Evolutionary conservation across 208 protist genomes (phyloP), one percentile per base, ranked within the genome.

Genomic region (Tritrichomonas musculus): DNA sequence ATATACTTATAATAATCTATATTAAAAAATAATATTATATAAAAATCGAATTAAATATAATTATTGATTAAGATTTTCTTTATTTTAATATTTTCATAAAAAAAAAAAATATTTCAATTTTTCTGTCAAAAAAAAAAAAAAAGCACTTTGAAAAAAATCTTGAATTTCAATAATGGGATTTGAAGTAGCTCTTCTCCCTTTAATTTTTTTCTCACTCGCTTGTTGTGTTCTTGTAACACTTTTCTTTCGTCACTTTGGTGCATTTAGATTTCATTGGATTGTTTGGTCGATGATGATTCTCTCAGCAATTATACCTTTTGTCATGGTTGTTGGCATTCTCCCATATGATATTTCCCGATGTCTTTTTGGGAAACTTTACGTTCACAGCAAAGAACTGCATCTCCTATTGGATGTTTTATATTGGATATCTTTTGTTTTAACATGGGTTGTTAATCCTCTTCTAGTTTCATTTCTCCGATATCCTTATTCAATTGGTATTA

Each of bases 371-470:
- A 53, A 84, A 1, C 4, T 11, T 47, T 0, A 49, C 25, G 14
- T 27, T 0, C 3, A 49, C 1, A 13, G 1, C 2, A 53, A 33
- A 27, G 5, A n/a, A 1, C 17, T 84, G 1, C 3, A n/a, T 17
- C 4, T 53, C 8, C 53, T 44, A 5, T 25, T 84, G 0, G 22
- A 84, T 33, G 36, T 84, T 25, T n/a, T 84, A 13, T 84, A 84
- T 84, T 84, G 73, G 73, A 53, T 84, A n/a, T 84, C 73, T 39
- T 84, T 84, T 44, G 44, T 84, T n/a, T 53, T 84, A 25, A 53
- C 73, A 53, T 84, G 73, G 73, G 25, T 53, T 9, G 30, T 84
- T 9, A 44, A 47, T 84, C 73, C 41, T 53, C 33, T 84, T 30
- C 5, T 84, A 33, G 44, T 84, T 33, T 84, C 73, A 8, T 84